These are phyloP conservation scores for Penicillium parvum DNA, from an alignment of 495 filamentous ascomycete genomes.

Conservation along the genomic window DNA sequence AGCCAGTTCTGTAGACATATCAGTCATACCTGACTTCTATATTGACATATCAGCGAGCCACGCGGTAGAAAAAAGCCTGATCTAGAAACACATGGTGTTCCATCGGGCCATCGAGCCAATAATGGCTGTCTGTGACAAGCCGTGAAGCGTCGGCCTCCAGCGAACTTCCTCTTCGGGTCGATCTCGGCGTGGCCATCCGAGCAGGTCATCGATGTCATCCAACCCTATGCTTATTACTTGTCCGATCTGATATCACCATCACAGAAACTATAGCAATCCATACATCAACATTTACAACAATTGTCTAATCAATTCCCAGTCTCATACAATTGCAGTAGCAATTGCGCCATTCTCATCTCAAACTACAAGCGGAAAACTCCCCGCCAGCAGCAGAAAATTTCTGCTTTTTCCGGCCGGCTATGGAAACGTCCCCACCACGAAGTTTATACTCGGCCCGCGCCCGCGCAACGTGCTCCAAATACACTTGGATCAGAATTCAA, in stretches of 20 bases:
- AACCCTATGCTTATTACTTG: neutral
- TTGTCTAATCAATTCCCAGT: neutral
- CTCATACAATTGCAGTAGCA: neutral
- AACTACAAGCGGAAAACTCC: constrained; percentile 1
- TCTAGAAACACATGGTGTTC: constrained; percentile 9
- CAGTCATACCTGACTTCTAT: no score
- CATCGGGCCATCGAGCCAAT: neutral
- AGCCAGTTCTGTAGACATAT: constrained; percentile 2
- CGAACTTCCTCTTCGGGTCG: constrained; percentile 29
- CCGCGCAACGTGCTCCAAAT: constrained; percentile 22
- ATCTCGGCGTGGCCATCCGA: constrained; percentile 23
- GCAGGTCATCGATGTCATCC: neutral
- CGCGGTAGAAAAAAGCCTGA: neutral
- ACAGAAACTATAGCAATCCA: neutral
- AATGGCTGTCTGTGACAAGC: no score
- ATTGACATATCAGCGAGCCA: no score
- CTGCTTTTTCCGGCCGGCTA: constrained; percentile 8
- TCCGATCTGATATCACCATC: neutral
- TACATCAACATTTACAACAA: neutral
- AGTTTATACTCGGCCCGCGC: constrained; percentile 23
- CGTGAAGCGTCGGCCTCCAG: constrained; percentile 16
- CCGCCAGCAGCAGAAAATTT: constrained; percentile 23
- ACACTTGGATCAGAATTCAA: no score
- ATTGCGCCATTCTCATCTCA: neutral
- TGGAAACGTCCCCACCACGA: constrained; percentile 5